Conservation (phyloP, 2,329 filamentous ascomycete species). For the Diaporthe sp. region DNA sequence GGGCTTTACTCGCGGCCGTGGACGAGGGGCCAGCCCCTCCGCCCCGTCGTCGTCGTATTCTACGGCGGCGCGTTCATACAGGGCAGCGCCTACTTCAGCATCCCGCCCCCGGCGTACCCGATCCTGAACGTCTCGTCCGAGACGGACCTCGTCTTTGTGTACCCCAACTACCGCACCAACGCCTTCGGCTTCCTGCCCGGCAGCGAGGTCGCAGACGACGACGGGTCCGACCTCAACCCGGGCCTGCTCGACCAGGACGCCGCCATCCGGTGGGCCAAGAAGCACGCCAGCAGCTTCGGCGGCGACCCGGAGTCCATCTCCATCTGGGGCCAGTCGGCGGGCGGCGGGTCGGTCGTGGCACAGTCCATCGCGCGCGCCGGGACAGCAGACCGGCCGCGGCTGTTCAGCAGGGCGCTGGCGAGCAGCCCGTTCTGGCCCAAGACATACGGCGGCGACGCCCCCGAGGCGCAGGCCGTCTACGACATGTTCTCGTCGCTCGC, state of each 20-base stretch:
- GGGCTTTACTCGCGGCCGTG: constrained; percentile 72
- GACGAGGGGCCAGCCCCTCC: constrained; percentile 56
- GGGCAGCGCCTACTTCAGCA: constrained; percentile 66
- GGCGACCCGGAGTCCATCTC: constrained; percentile 63
- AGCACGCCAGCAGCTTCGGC: constrained; percentile 62
- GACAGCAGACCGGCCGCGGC: not conserved
- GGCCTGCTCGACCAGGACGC: constrained; percentile 66
- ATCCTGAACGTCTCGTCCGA: constrained; percentile 66
- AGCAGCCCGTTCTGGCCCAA: constrained; percentile 72
- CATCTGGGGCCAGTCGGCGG: constrained; percentile 69
- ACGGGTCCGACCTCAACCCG: constrained; percentile 62
- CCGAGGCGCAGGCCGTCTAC: constrained; percentile 66
- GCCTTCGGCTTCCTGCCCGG: constrained; percentile 70
- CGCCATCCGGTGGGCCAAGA: constrained; percentile 63
- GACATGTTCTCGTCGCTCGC: constrained; percentile 60
- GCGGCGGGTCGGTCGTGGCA: constrained; percentile 66
- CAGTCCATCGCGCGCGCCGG: constrained; percentile 61
- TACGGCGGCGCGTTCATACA: constrained; percentile 74
- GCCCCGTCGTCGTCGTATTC: constrained; percentile 72
- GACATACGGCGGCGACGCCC: constrained; percentile 65
- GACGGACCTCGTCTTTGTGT: constrained; percentile 63
- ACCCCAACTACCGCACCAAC: constrained; percentile 69
- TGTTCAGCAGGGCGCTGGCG: constrained; percentile 48
- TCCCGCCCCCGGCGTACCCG: constrained; percentile 71
- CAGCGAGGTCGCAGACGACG: constrained; percentile 58